These are phyloP conservation scores for Salix dunnii DNA, from an alignment of 345 rosid genomes.

Conservation along the genomic window DNA sequence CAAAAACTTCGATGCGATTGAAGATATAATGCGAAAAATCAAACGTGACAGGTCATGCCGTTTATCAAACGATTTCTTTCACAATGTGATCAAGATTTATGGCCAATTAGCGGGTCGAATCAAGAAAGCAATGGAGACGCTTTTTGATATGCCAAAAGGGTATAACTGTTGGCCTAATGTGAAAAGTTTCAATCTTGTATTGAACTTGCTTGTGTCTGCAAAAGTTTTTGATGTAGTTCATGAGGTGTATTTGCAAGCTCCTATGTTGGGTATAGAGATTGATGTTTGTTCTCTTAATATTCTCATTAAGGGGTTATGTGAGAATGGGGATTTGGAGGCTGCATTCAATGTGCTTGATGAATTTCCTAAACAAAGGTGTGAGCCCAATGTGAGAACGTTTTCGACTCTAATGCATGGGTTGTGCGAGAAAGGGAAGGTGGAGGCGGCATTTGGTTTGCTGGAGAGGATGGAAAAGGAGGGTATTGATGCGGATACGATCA, in stretches of 20 bases:
- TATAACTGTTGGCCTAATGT: slow-evolving; percentile 67
- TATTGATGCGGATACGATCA: slow-evolving; percentile 61
- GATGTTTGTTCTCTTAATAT: slow-evolving; percentile 85
- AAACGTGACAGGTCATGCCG: slow-evolving; percentile 43
- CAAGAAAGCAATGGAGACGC: slow-evolving; percentile 53
- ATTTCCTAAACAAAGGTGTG: slow-evolving; percentile 74
- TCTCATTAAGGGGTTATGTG: slow-evolving; percentile 68
- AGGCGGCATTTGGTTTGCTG: slow-evolving; percentile 57
- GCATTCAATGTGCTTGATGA: slow-evolving; percentile 84
- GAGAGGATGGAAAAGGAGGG: slow-evolving; percentile 70
- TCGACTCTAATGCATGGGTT: slow-evolving; percentile 68
- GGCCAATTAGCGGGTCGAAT: slow-evolving; percentile 66
- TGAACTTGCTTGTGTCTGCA: slow-evolving; percentile 68
- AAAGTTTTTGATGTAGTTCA: slow-evolving; percentile 58
- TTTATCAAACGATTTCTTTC: slow-evolving; percentile 71
- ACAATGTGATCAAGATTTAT: slow-evolving; percentile 60
- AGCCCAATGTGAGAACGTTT: slow-evolving; percentile 70
- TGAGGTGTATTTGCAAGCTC: slow-evolving; percentile 56
- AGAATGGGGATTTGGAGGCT: slow-evolving; percentile 57
- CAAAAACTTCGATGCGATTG: slow-evolving; percentile 64
- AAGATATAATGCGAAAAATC: slow-evolving; percentile 46
- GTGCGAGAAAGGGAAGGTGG: slow-evolving; percentile 54
- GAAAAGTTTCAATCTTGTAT: slow-evolving; percentile 64
- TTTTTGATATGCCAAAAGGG: slow-evolving; percentile 58
- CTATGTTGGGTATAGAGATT: slow-evolving; percentile 64